Conservation (phyloP, 441 rosid genomes). For the Populus hybrid region DNA sequence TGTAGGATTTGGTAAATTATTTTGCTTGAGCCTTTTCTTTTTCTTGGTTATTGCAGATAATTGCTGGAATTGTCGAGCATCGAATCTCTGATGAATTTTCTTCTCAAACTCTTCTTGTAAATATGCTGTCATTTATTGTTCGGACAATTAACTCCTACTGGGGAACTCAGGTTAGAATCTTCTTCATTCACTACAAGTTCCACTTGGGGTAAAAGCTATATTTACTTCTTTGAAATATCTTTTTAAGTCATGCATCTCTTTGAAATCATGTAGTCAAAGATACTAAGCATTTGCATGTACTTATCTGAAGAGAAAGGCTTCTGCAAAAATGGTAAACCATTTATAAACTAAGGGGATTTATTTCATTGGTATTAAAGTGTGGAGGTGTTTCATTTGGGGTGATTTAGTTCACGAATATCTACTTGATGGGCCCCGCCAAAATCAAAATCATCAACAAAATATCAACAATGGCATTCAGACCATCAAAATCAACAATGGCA, state of each 20-base stretch:
- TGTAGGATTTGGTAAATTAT: not conserved
- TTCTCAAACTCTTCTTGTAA: conserved; percentile 73
- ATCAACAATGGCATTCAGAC: not conserved
- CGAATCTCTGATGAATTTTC: conserved; percentile 75
- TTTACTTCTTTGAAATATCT: not conserved
- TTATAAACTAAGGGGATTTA: not conserved
- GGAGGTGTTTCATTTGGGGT: not conserved
- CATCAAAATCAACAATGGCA: not conserved
- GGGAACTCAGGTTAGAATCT: conserved; percentile 86
- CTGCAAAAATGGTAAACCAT: conserved; percentile 5
- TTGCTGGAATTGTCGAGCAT: conserved; percentile 93
- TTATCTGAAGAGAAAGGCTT: not conserved
- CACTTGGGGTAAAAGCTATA: not conserved
- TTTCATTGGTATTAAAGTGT: not conserved
- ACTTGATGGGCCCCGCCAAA: not conserved
- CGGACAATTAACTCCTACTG: conserved; percentile 81
- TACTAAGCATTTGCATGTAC: not conserved
- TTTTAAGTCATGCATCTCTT: not conserved
- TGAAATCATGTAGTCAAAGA: not conserved
- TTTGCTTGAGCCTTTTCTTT: not conserved
- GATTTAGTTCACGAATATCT: not conserved
- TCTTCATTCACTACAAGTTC: conserved; percentile 8
- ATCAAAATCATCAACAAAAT: too few relatives aligned
- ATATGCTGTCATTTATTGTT: conserved; percentile 65
- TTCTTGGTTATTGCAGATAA: conserved; percentile 50